Conservation (phyloP, 495 filamentous ascomycete species). For the Pyrenula aspistea region DNA sequence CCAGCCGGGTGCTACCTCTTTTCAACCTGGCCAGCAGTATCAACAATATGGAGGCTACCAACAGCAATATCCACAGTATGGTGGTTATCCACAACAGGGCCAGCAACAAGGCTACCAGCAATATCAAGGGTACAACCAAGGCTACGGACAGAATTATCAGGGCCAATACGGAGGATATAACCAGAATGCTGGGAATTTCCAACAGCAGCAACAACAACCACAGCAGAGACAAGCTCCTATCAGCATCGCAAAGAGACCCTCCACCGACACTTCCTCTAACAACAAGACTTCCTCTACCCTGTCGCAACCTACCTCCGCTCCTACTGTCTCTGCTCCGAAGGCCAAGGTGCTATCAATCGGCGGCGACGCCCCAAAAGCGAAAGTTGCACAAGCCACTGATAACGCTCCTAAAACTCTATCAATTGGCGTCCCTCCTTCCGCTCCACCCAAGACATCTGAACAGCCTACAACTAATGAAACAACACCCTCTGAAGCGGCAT, state of each 20-base stretch:
- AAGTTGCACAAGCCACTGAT: slow-evolving; percentile 37
- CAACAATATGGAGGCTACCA: slow-evolving; percentile 33
- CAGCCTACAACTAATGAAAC: slow-evolving; percentile 43
- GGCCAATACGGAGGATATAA: slow-evolving; percentile 34
- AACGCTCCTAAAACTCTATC: slow-evolving; percentile 47
- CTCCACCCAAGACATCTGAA: slow-evolving; percentile 23
- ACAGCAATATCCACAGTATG: slow-evolving; percentile 46
- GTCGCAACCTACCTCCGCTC: slow-evolving; percentile 22
- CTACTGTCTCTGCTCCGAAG: slow-evolving; percentile 42
- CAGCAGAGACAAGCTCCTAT: slow-evolving; percentile 49
- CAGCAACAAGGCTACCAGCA: slow-evolving; percentile 45
- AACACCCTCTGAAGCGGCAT: slow-evolving; percentile 37
- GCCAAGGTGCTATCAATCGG: slow-evolving; percentile 63
- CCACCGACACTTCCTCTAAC: too few species aligned
- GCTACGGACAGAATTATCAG: slow-evolving; percentile 5
- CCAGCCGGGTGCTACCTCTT: slow-evolving; percentile 64
- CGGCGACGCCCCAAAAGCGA: slow-evolving; percentile 26
- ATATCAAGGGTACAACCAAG: slow-evolving; percentile 29
- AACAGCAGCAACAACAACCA: slow-evolving; percentile 41
- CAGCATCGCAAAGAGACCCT: slow-evolving; percentile 14
- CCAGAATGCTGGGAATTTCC: slow-evolving; percentile 31
- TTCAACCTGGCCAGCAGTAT: slow-evolving; percentile 63
- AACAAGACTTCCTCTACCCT: slow-evolving; percentile 5
- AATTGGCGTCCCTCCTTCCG: slow-evolving; percentile 41
- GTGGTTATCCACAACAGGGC: slow-evolving; percentile 41